Base-by-base conservation (phyloP, 805 yeast species). In the Candida ascalaphidarum region DNA sequence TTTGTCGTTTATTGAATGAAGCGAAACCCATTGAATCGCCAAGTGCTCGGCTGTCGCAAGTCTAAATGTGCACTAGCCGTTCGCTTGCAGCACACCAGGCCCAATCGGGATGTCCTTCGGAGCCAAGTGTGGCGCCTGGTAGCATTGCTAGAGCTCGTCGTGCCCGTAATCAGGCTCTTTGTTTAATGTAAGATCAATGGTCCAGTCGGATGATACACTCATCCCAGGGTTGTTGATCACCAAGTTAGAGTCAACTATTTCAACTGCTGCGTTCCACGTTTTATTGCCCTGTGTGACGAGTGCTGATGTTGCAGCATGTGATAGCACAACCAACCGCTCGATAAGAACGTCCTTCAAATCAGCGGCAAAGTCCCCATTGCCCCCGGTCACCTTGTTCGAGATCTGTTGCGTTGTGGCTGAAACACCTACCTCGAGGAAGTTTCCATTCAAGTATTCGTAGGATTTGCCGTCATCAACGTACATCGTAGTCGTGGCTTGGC, bases 401-500 rank as follows among this genome's bases (percentile, higher is more conserved):
- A 75, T 33, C 6, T 32, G 30, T n/a, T 56, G 50, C 13, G 56
- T 52, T 9, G 50, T 41, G 11, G 64, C 58, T 3, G 37, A 38
- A 19, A 82, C 63, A 2, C 58, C 42, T 2, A 73, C 44, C 24
- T 58, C 49, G 3, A 74, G 30, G 42, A 36, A 77, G 16, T 72
- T 76, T 5, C 79, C 81, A 2, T 55, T 39, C 18, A 49, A 32
- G 46, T 74, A 74, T 24, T 61, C 69, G 40, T 68, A 82, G 0
- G 88, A 65, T 40, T 77, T 81, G 11, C 94, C 95, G 52, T 88
- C 97, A 50, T 88, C 97, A 21, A 81, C 52, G 49, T 86, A 88
- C 18, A 88, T 48, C 11, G 56, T 50, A 2, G 82, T 81, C 0
- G 52, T 50, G 0, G 88, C 85, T 5, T 42, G 37, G 1, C 76